phyloP scores from a whole-genome alignment of 1,284 basidiomycete species.

The Fomitiporia mediterranea region DNA sequence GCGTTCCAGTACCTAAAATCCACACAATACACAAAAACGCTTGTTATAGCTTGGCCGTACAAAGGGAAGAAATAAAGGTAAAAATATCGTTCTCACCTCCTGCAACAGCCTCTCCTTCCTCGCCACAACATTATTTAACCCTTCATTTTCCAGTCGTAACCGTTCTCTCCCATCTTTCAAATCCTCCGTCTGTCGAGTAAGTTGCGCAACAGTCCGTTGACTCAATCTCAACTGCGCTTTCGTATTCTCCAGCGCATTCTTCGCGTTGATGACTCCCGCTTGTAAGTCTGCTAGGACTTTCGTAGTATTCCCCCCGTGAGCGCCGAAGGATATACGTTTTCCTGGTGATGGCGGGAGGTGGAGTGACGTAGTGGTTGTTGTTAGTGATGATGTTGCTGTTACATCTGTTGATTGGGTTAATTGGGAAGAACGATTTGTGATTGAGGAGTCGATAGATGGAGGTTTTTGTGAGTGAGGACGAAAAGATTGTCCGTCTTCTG shows the following conservation, averaged over 20 bases:
- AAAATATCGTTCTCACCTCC: slow-evolving; percentile 55
- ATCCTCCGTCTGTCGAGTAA: slow-evolving; percentile 81
- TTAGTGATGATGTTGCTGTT: no score
- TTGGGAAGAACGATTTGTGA: slow-evolving; percentile 7
- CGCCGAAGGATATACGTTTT: slow-evolving; percentile 60
- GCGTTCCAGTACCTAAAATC: slow-evolving; percentile 74
- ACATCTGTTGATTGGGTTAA: slow-evolving; percentile 28
- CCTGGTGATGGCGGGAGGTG: slow-evolving; percentile 34
- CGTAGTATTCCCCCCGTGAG: slow-evolving; percentile 61
- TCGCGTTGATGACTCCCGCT: slow-evolving; percentile 73
- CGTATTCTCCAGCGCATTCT: slow-evolving; percentile 77
- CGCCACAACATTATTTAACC: slow-evolving; percentile 77
- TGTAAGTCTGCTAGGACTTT: slow-evolving; percentile 81
- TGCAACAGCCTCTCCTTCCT: slow-evolving; percentile 80
- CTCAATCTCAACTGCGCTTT: slow-evolving; percentile 71
- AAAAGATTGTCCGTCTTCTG: slow-evolving; percentile 53
- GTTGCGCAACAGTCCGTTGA: slow-evolving; percentile 73
- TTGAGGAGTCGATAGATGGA: no score
- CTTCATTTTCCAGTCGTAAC: slow-evolving; percentile 78
- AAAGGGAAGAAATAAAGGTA: neutral
- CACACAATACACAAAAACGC: no score
- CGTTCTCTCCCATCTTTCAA: slow-evolving; percentile 80
- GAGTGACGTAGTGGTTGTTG: slow-evolving; percentile 26
- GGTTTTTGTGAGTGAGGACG: slow-evolving; percentile 31
- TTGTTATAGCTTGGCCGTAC: no score